phyloP scores from a whole-genome alignment of 176 grass and related monocot species.

The Oryza brachyantha region DNA sequence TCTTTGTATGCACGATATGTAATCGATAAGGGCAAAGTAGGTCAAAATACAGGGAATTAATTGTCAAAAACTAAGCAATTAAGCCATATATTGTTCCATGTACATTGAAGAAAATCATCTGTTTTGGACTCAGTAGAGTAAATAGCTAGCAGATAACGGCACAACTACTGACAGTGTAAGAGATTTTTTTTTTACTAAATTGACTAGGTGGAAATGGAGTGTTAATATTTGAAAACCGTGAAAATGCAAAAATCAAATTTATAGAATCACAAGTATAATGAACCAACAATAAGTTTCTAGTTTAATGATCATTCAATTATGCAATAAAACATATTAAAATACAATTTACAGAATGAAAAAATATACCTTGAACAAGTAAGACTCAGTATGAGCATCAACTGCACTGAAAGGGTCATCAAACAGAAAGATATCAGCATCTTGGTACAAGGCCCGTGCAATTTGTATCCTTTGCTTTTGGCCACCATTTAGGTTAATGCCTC shows the following conservation, averaged over 20 bases:
- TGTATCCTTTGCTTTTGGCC: conserved; percentile 70
- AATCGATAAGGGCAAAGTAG: no score
- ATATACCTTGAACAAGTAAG: conserved; percentile 69
- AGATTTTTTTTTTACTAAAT: not conserved
- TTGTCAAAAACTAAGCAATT: no score
- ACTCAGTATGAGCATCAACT: conserved; percentile 63
- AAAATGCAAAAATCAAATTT: not conserved
- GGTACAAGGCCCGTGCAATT: conserved; percentile 68
- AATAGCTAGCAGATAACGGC: no score
- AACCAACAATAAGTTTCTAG: not conserved
- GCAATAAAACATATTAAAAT: not conserved
- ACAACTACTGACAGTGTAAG: not conserved
- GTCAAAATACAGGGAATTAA: no score
- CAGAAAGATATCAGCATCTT: conserved; percentile 68
- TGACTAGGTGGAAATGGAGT: not conserved
- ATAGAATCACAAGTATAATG: not conserved
- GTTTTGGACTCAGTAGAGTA: no score
- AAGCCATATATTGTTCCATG: no score
- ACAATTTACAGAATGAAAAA: not conserved
- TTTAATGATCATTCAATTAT: not conserved
- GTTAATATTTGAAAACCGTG: not conserved
- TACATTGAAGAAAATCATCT: no score
- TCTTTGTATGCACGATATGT: no score
- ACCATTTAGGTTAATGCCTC: conserved; percentile 75
- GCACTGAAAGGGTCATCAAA: conserved; percentile 89